Conservation (phyloP, 2,329 filamentous ascomycete species). For the Cercospora zeina region DNA sequence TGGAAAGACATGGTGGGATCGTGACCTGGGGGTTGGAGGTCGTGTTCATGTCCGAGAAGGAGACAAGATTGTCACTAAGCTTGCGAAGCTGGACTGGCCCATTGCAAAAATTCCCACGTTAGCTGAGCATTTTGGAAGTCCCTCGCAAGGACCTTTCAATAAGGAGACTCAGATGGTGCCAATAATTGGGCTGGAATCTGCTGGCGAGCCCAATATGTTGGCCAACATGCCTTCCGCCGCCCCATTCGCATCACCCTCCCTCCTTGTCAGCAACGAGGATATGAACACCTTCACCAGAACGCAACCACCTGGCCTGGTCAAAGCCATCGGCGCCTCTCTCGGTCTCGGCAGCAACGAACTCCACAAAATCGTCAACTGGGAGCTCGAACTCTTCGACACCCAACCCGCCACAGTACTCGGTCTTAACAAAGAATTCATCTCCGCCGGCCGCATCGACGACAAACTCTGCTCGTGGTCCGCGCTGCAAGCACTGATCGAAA, state of each 20-base stretch:
- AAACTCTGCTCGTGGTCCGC: constrained; percentile 96
- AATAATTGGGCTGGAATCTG: constrained; percentile 80
- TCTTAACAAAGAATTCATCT: constrained; percentile 89
- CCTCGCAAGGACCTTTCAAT: constrained; percentile 67
- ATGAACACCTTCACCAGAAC: constrained; percentile 73
- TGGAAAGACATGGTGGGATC: constrained; percentile 94
- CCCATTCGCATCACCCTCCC: constrained; percentile 40
- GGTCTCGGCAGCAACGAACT: constrained; percentile 61
- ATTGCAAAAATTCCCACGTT: constrained; percentile 90
- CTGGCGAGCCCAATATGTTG: constrained; percentile 39
- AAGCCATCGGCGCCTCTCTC: constrained; percentile 77
- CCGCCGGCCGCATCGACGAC: constrained; percentile 92
- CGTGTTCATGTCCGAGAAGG: constrained; percentile 79
- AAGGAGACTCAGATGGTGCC: constrained; percentile 91
- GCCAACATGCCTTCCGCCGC: constrained; percentile 30
- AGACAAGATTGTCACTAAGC: constrained; percentile 74
- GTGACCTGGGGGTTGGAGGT: constrained; percentile 87
- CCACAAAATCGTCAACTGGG: constrained; percentile 85
- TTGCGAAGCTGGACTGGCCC: constrained; percentile 92
- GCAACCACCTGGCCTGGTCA: constrained; percentile 82
- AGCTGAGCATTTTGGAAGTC: constrained; percentile 88
- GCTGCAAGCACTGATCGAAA: constrained; percentile 72
- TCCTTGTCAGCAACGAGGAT: constrained; percentile 52
- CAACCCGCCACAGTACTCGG: constrained; percentile 83
- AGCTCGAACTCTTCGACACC: constrained; percentile 89